Conservation (phyloP, 2,329 filamentous ascomycete species). For the Madurella mycetomatis region DNA sequence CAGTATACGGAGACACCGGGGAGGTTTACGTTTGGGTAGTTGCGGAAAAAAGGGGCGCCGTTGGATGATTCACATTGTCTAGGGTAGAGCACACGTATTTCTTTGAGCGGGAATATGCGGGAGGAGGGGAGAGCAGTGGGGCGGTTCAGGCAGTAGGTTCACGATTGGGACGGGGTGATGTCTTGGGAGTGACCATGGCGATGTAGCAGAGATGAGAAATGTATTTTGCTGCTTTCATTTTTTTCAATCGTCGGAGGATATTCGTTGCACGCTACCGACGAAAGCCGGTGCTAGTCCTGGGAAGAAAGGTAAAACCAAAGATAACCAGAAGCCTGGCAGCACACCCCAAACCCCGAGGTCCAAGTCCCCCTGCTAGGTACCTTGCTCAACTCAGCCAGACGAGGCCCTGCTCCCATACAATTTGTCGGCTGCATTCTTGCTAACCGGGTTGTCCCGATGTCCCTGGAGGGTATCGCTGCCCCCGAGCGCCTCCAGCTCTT, state of each 20-base stretch:
- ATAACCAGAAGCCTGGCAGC: too few relatives aligned
- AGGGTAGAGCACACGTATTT: conserved; percentile 45
- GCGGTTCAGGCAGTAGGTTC: conserved; percentile 38
- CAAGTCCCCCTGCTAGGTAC: background rate
- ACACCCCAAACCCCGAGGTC: background rate
- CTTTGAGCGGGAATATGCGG: conserved; percentile 38
- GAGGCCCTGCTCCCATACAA: conserved; percentile 36
- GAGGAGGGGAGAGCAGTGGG: conserved; percentile 39
- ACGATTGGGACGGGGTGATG: background rate
- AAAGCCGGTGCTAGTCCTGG: too few relatives aligned
- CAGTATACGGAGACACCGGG: conserved; percentile 44
- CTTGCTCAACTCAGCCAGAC: conserved; percentile 12
- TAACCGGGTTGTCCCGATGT: conserved; percentile 37
- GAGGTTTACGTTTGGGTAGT: conserved; percentile 34
- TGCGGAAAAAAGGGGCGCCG: conserved; percentile 36
- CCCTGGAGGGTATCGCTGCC: conserved; percentile 42
- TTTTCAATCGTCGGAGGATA: too few relatives aligned
- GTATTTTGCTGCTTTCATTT: too few relatives aligned
- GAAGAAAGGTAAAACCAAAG: too few relatives aligned
- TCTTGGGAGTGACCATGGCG: too few relatives aligned
- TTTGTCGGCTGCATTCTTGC: conserved; percentile 38
- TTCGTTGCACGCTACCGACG: too few relatives aligned
- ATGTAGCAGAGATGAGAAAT: background rate
- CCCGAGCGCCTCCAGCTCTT: conserved; percentile 39
- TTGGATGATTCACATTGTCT: conserved; percentile 50